A percentile compares a stretch with the other conserved stretches of the same genome.
Evolutionary conservation across 139 green algal species (phyloP).

Genomic region (Chlorella sp.): DNA sequence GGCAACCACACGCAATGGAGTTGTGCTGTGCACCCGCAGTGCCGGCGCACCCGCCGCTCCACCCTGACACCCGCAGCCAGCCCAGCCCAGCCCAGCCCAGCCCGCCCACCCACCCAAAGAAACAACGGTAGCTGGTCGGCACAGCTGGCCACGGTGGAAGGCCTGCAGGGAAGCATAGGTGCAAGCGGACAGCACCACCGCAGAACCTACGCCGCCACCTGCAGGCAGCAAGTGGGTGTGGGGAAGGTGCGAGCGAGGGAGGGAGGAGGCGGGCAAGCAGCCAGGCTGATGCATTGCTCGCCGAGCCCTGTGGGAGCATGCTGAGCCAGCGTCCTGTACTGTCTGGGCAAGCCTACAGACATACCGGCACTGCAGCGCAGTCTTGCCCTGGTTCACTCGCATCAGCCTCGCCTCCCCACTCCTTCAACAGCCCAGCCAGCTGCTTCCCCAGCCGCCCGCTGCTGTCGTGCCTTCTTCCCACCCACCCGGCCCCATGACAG

Average conservation of each 20-base stretch:
- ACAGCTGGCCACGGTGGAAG: slow-evolving; percentile 29
- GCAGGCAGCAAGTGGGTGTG: not conserved
- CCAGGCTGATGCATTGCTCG: not conserved
- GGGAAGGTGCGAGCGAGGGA: not conserved
- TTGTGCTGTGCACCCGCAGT: no score
- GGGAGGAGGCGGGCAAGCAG: not conserved
- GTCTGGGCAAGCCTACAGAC: no score
- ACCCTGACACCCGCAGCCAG: no score
- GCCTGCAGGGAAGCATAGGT: slow-evolving; percentile 18
- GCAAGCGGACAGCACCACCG: slow-evolving; percentile 17
- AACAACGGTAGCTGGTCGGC: not conserved
- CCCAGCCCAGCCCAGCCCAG: not conserved
- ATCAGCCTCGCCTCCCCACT: no score
- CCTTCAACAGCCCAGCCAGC: no score
- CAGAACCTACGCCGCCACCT: slow-evolving; percentile 31
- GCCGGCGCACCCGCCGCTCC: no score
- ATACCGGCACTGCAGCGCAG: no score
- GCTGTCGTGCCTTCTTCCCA: not conserved
- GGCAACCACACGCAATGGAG: not conserved
- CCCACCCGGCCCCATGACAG: not conserved
- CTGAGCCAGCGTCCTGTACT: no score
- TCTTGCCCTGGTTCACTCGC: no score
- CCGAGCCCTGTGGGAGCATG: no score
- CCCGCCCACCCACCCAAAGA: slow-evolving; percentile 23
- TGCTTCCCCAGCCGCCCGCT: no score